A percentile compares a stretch with the other conserved stretches of the same genome.
These are phyloP conservation scores for Leccinum longicurvipes DNA, from an alignment of 768 basidiomycete genomes.

Conservation along the genomic window DNA sequence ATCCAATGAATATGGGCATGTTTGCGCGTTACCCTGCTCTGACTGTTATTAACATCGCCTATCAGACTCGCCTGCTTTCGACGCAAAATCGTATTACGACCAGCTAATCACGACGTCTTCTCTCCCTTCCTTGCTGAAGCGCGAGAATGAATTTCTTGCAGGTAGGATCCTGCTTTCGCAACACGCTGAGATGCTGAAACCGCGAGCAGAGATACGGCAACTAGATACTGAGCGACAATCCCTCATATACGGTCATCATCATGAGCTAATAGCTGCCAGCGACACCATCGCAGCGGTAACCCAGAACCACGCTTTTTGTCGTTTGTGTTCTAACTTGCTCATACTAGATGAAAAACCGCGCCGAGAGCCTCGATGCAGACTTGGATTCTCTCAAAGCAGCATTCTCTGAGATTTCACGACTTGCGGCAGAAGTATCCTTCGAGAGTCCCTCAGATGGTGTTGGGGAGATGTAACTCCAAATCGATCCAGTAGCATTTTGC, in stretches of 20 bases:
- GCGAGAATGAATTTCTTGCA: constrained; percentile 76
- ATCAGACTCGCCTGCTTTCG: constrained; percentile 76
- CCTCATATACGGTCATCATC: constrained; percentile 92
- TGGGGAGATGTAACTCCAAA: background rate
- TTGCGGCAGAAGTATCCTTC: constrained; percentile 63
- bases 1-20: constrained; percentile 82
- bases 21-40: background rate
- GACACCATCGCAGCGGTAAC: constrained; percentile 85
- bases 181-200: constrained; percentile 3
- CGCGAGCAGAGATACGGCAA: constrained; percentile 70
- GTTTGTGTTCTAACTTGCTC: background rate
- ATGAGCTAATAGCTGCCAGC: constrained; percentile 90
- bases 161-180: constrained; percentile 38
- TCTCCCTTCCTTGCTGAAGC: constrained; percentile 66
- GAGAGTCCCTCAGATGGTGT: constrained; percentile 31
- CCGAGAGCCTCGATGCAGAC: constrained; percentile 81
- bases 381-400: constrained; percentile 76
- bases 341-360: constrained; percentile 81
- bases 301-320: constrained; percentile 19
- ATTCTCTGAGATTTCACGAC: constrained; percentile 83
- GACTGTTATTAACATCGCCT: constrained; percentile 1
- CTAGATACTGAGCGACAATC: constrained; percentile 87
- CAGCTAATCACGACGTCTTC: constrained; percentile 82
- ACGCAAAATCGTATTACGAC: constrained; percentile 81
- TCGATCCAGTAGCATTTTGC: background rate